Evolutionary conservation across 2,329 filamentous ascomycete species (phyloP).

Genomic region (Cytospora piceicola): DNA sequence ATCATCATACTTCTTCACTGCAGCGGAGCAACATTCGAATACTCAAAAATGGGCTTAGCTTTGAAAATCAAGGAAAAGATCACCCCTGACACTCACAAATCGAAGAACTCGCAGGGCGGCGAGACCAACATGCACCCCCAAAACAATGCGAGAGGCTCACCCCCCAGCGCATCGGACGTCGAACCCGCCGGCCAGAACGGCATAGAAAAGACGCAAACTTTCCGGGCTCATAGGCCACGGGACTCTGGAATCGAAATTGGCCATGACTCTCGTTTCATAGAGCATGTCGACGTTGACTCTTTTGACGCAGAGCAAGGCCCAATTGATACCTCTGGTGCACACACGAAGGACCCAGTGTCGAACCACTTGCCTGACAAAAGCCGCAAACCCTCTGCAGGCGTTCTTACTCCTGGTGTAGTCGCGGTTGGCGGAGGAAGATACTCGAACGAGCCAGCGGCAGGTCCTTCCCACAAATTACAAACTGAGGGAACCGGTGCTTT

Average conservation of each 20-base stretch:
- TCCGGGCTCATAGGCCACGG: background rate
- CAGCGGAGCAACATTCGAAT: background rate
- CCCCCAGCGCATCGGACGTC: background rate
- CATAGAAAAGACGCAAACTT: background rate
- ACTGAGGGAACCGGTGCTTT: background rate
- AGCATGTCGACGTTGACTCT: background rate
- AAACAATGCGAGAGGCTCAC: too few species aligned
- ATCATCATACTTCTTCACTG: background rate
- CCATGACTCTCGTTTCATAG: background rate
- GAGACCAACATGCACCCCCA: background rate
- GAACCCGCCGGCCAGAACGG: background rate
- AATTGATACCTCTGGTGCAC: background rate
- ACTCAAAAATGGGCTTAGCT: background rate
- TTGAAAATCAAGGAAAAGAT: conserved; percentile 1
- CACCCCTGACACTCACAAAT: background rate
- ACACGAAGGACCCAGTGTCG: background rate
- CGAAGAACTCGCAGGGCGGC: background rate
- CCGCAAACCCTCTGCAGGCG: background rate
- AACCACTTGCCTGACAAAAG: background rate
- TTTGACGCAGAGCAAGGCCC: background rate
- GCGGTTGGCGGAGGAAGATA: background rate
- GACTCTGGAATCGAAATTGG: background rate
- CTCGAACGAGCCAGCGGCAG: background rate
- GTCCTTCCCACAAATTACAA: background rate
- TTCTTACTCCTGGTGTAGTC: background rate